phyloP scores from a whole-genome alignment of 176 grass and related monocot species.

The Aechmea fasciata region DNA sequence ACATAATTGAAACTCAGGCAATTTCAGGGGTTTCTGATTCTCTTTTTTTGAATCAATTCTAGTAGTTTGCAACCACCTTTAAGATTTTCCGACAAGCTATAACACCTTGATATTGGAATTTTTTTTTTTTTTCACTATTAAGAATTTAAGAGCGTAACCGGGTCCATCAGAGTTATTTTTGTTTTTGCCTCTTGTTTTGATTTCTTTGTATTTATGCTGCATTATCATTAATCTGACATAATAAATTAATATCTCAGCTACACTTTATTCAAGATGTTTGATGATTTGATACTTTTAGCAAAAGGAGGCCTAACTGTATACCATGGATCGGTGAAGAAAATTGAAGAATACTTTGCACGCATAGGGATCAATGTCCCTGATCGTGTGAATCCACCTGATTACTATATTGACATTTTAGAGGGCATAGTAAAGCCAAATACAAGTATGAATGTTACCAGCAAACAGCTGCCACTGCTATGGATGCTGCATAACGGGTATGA shows the following conservation, averaged over 20 bases:
- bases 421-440: slow-evolving; percentile 50
- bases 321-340: slow-evolving; percentile 47
- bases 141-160: not conserved
- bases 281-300: slow-evolving; percentile 71
- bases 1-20: not conserved
- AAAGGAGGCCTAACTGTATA: slow-evolving; percentile 70
- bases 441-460: slow-evolving; percentile 26
- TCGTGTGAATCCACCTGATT: slow-evolving; percentile 64
- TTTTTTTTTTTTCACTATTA: not conserved
- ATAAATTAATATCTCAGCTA: slow-evolving; percentile 26
- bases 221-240: not conserved
- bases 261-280: slow-evolving; percentile 79
- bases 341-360: slow-evolving; percentile 63
- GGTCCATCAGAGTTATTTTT: too few species aligned
- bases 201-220: not conserved
- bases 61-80: not conserved
- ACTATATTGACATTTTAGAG: slow-evolving; percentile 75
- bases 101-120: not conserved
- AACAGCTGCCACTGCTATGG: slow-evolving; percentile 53
- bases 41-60: too few species aligned
- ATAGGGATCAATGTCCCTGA: slow-evolving; percentile 57
- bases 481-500: slow-evolving; percentile 57
- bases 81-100: not conserved
- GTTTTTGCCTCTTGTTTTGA: not conserved
- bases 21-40: too few species aligned